These are phyloP conservation scores for Lagenaria siceraria DNA, from an alignment of 306 rosid genomes.

Conservation along the genomic window DNA sequence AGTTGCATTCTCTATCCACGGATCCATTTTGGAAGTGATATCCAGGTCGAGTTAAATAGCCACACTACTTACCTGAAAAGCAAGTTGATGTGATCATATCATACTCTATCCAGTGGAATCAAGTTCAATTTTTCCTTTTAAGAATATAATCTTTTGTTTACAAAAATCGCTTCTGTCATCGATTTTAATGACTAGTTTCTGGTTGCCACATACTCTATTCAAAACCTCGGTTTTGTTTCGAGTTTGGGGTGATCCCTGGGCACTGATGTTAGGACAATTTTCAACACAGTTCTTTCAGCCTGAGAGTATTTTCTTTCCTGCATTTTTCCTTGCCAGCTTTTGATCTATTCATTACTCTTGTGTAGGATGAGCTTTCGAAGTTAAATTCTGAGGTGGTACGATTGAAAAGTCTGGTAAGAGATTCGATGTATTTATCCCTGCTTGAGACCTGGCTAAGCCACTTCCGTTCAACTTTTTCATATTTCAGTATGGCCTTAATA, in stretches of 20 bases:
- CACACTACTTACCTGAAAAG: neutral
- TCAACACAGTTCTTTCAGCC: neutral
- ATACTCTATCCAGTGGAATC: neutral
- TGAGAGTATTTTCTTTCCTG: neutral
- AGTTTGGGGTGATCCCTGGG: neutral
- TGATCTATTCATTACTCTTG: slow-evolving; percentile 10
- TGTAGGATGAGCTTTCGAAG: slow-evolving; percentile 61
- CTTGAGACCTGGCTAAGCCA: slow-evolving; percentile 2
- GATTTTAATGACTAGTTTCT: neutral
- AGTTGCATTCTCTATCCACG: neutral
- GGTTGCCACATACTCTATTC: neutral
- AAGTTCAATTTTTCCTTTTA: neutral
- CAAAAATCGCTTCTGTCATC: neutral
- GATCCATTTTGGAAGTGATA: slow-evolving; percentile 1
- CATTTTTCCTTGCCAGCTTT: neutral
- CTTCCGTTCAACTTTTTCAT: neutral
- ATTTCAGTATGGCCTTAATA: neutral
- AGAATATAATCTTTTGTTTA: neutral
- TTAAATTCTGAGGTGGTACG: slow-evolving; percentile 30
- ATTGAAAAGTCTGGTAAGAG: slow-evolving; percentile 55
- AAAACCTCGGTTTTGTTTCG: neutral
- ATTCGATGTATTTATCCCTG: neutral
- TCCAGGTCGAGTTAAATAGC: neutral
- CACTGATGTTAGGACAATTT: neutral
- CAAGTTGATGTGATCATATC: neutral